Evolutionary conservation across 1,139 yeast genomes (phyloP), one percentile per base, ranked within the genome.

Genomic region (Blastobotrys capitulatus): DNA sequence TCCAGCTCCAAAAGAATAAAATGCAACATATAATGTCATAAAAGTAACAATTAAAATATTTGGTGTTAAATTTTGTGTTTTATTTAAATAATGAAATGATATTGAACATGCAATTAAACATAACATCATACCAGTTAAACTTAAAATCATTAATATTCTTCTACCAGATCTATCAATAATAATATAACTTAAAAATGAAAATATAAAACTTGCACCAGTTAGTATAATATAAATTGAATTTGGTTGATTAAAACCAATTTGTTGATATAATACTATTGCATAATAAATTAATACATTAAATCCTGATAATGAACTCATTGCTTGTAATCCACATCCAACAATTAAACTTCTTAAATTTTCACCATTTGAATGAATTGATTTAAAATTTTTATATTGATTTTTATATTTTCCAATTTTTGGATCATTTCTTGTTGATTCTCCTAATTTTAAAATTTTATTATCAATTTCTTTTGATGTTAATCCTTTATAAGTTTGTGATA

Each of bases 281-380:
- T 89, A 90, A 70, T 90, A 90, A 95, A 90, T 86, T 60, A 90
- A 77, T 3, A 97, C 86, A 71, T 90, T 90, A 78, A 89, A 90
- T 57, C 97, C 97, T 19, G 96, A 86, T 60, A 89, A 88, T 69
- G 90, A 97, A 71, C 90, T 97, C 63, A 90, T 86, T 54, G 95
- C 96, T 70, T 90, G 97, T 58, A 89, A 72, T 29, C 94, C 96
- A 72, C 96, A 89, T 6, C 92, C 94, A 60, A 90, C 81, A 41
- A 89, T 73, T 55, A 90, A 76, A 9, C 96, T 97, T 61, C 97
- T 79, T 55, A 87, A 79, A 66, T 29, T 29, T 6, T 12, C 32
- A 6, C 9, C 6, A 12, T 6, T 90, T 89, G 1, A 94, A 57
- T 15, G 95, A 94, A 18, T 78, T 78, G 0, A 73, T 67, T 66